These are phyloP conservation scores for Yamadazyma paraphyllophila DNA, from an alignment of 805 yeast species.

Conservation along the genomic window DNA sequence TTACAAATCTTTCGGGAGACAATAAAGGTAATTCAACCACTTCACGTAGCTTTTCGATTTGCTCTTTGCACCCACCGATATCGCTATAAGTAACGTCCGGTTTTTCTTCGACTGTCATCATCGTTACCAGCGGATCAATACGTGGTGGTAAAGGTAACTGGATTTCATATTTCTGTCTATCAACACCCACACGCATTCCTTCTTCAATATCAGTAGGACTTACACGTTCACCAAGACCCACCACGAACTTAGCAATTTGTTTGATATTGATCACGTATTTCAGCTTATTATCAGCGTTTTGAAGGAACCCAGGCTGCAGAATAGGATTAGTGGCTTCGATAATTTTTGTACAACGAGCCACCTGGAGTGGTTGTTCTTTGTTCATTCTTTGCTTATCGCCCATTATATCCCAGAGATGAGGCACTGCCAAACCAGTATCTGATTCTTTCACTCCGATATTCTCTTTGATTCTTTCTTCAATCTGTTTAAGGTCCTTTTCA, in stretches of 20 bases:
- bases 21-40: slow-evolving; percentile 92
- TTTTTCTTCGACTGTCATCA: slow-evolving; percentile 99
- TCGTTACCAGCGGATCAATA: slow-evolving; percentile 96
- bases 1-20: slow-evolving; percentile 95
- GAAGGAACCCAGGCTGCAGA: slow-evolving; percentile 32
- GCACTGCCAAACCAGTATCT: slow-evolving; percentile 97
- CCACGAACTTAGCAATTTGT: slow-evolving; percentile 96
- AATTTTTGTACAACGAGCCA: slow-evolving; percentile 97
- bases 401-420: slow-evolving; percentile 95
- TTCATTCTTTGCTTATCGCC: slow-evolving; percentile 93
- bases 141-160: slow-evolving; percentile 97
- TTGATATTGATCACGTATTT: slow-evolving; percentile 95
- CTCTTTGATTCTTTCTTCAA: slow-evolving; percentile 87
- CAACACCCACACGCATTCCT: slow-evolving; percentile 99
- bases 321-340: slow-evolving; percentile 56
- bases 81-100: slow-evolving; percentile 99
- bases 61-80: slow-evolving; percentile 98
- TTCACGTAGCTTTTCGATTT: slow-evolving; percentile 92
- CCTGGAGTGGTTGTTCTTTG: slow-evolving; percentile 95
- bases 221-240: slow-evolving; percentile 92
- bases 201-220: slow-evolving; percentile 99
- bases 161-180: slow-evolving; percentile 93
- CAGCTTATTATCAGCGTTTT: slow-evolving; percentile 76
- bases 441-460: slow-evolving; percentile 92
- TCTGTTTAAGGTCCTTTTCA: slow-evolving; percentile 80